These are phyloP conservation scores for Blastobotrys buckinghamii DNA, from an alignment of 1,139 yeast species.

Conservation along the genomic window DNA sequence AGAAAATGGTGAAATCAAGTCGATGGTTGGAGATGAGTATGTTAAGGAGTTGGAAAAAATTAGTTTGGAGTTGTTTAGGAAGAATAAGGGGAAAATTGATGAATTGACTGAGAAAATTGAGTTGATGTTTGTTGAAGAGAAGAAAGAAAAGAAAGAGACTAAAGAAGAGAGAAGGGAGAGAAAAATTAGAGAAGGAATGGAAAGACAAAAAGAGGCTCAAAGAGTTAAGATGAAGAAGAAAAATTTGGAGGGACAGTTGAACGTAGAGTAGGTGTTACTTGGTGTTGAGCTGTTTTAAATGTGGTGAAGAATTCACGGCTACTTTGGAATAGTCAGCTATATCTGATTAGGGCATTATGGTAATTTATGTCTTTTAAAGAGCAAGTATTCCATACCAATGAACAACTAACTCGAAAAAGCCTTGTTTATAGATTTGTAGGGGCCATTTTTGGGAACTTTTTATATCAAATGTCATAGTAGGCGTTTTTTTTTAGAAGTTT, in stretches of 20 bases:
- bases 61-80: constrained; percentile 54
- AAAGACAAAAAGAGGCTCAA: constrained; percentile 23
- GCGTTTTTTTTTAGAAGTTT: too few relatives aligned
- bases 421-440: too few relatives aligned
- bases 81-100: constrained; percentile 52
- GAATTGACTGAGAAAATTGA: constrained; percentile 44
- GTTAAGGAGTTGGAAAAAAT: constrained; percentile 40
- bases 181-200: constrained; percentile 56
- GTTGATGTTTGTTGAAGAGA: constrained; percentile 23
- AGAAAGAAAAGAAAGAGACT: constrained; percentile 30
- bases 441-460: too few relatives aligned
- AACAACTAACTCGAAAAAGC: too few relatives aligned
- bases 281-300: too few relatives aligned
- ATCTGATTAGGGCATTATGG: too few relatives aligned
- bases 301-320: too few relatives aligned
- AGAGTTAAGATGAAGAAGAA: neutral
- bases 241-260: neutral
- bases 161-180: constrained; percentile 56
- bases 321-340: too few relatives aligned
- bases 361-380: too few relatives aligned
- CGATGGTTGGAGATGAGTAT: constrained; percentile 48
- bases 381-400: too few relatives aligned
- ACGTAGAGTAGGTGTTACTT: too few relatives aligned
- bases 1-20: constrained; percentile 6
- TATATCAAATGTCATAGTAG: too few relatives aligned